A percentile compares a stretch with the other conserved stretches of the same genome.
Conservation (phyloP, 148 eudicot species). For the Persicaria maculosa region DNA sequence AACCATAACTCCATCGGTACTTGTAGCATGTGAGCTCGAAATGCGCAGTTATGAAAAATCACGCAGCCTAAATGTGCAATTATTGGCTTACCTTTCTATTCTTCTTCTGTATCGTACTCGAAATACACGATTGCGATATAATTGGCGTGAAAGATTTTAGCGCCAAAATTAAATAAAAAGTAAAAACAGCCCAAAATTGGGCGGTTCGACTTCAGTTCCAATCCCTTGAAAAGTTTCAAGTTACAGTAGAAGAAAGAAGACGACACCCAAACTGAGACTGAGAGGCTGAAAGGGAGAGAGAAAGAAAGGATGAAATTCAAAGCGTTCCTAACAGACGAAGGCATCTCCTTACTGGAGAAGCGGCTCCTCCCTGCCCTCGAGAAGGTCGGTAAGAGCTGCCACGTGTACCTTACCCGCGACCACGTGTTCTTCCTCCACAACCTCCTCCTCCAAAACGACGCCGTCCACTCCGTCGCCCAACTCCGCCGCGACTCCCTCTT, state of each 20-base stretch:
- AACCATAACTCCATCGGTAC: too few relatives aligned
- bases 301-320: constrained; percentile 66
- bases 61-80: too few relatives aligned
- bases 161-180: too few relatives aligned
- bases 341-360: constrained; percentile 63
- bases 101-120: too few relatives aligned
- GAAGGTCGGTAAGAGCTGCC: constrained; percentile 70
- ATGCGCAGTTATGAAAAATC: too few relatives aligned
- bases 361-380: constrained; percentile 77
- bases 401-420: constrained; percentile 65
- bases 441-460: constrained; percentile 60
- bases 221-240: too few relatives aligned
- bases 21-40: too few relatives aligned
- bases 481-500: constrained; percentile 57
- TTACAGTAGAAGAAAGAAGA: neutral
- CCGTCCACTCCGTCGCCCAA: constrained; percentile 76
- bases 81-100: too few relatives aligned
- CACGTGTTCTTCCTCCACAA: constrained; percentile 84
- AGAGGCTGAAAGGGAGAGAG: neutral
- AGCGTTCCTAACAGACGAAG: constrained; percentile 75
- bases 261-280: neutral
- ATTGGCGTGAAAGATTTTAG: too few relatives aligned
- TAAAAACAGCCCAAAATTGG: too few relatives aligned
- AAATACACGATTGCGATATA: too few relatives aligned
- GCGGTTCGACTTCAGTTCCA: too few relatives aligned